Evolutionary conservation across 1,284 basidiomycete genomes (phyloP).

Genomic region (Melampsora americana): DNA sequence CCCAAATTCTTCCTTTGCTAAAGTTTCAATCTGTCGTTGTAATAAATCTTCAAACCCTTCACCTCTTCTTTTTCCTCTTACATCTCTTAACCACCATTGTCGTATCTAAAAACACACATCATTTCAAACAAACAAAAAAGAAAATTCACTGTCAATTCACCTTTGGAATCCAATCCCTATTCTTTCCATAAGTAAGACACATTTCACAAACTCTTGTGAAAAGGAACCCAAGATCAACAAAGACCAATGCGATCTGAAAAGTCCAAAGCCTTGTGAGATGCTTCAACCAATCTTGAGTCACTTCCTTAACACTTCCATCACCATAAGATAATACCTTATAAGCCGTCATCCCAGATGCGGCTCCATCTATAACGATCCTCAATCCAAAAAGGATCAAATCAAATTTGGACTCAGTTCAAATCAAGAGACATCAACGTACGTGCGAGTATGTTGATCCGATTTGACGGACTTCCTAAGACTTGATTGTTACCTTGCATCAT

Average conservation of each 20-base stretch:
- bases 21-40: conserved; percentile 17
- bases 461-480: conserved; percentile 73
- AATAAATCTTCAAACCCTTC: conserved; percentile 41
- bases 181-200: too few relatives aligned
- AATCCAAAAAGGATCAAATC: not conserved
- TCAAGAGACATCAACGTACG: conserved; percentile 59
- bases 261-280: conserved; percentile 11
- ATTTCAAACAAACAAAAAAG: not conserved
- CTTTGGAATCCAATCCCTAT: not conserved
- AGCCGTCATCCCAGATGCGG: conserved; percentile 25
- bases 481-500: conserved; percentile 67
- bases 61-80: not conserved
- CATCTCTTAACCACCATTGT: conserved; percentile 31
- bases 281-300: not conserved
- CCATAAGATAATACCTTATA: not conserved
- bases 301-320: not conserved
- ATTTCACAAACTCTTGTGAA: conserved; percentile 21
- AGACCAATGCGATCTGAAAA: conserved; percentile 2
- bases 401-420: too few relatives aligned
- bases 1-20: conserved; percentile 39
- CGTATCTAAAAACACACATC: conserved; percentile 10
- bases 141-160: not conserved
- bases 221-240: conserved; percentile 31
- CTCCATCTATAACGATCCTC: conserved; percentile 7
- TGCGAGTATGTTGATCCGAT: conserved; percentile 78